Percentiles rank a stretch among this genome's conserved stretches.
Conservation (phyloP, 148 eudicot genomes). For the Cornus suecica region DNA sequence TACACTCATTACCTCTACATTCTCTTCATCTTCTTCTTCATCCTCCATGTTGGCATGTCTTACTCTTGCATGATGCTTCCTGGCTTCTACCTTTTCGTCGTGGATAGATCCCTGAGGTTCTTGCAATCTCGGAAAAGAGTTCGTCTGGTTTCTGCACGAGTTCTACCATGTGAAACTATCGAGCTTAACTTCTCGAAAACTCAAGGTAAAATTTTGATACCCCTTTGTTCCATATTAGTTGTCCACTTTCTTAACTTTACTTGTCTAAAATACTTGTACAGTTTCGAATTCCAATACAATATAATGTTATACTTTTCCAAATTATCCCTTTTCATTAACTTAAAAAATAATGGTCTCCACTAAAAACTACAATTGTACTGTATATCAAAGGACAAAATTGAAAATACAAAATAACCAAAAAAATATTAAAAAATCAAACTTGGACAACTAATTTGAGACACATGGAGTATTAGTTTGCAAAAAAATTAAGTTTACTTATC, state of each 20-base stretch:
- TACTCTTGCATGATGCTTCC: slow-evolving; percentile 27
- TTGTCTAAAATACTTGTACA: too few relatives aligned
- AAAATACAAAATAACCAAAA: too few relatives aligned
- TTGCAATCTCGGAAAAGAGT: slow-evolving; percentile 41
- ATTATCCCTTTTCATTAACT: too few relatives aligned
- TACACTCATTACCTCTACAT: slow-evolving; percentile 54
- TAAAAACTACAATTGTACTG: too few relatives aligned
- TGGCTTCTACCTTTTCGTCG: slow-evolving; percentile 48
- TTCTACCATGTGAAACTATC: slow-evolving; percentile 47
- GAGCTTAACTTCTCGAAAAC: slow-evolving; percentile 74
- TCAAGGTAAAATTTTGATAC: slow-evolving; percentile 13
- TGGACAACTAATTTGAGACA: too few relatives aligned
- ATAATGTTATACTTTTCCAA: too few relatives aligned
- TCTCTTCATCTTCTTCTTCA: slow-evolving; percentile 42
- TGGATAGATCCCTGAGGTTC: slow-evolving; percentile 48
- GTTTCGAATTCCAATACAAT: too few relatives aligned
- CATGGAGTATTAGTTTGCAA: too few relatives aligned
- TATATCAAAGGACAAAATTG: too few relatives aligned
- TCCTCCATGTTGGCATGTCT: slow-evolving; percentile 41
- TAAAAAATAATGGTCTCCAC: background rate
- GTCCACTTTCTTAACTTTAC: too few relatives aligned
- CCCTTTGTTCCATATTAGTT: background rate
- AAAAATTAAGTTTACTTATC: too few relatives aligned
- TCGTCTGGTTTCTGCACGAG: slow-evolving; percentile 34
- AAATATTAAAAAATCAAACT: too few relatives aligned